Base-by-base conservation (phyloP, 495 filamentous ascomycete species). In the Podospora comata region DNA sequence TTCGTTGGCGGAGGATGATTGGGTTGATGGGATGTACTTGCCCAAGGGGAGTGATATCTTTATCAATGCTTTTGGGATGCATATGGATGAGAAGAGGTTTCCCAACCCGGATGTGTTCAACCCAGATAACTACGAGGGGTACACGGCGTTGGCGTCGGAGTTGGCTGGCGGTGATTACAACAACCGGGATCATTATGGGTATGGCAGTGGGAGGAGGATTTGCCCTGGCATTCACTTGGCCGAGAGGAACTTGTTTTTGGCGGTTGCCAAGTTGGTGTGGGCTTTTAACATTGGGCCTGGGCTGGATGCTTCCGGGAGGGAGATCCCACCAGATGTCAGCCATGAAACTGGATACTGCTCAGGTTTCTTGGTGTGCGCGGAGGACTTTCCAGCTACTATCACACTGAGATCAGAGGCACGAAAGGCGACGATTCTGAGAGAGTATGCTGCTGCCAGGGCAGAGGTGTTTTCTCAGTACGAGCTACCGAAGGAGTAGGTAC, bases 221-320 rank as follows among this genome's bases (percentile, higher is more conserved):
- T 90, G 88, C 65, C 82, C 84, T 0, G 87, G 86, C 0, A 83
- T 85, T 5, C 77, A 85, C 60, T 71, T 89, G 0, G 87, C 87
- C 0, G 86, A 88, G 59, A 77, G 79, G 11, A 83, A 78, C 18
- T 60, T 89, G 11, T 88, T 79, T 67, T 15, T 86, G 0, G 78
- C 66, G 13, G 73, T 83, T 5, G 80, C 83, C 0, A 81, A 83
- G 66, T 68, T 86, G 4, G 68, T 90, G 18, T 85, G 86, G 71
- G 85, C 77, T 0, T 89, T 88, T 65, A 70, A 86, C 48, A 72
- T 85, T 67, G 65, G 19, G 20, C 63, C 68, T 4, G 72, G 68
- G 16, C 69, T 57, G 57, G 79, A 79, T 60, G 67, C 67, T n/a
- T 57, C 65, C 18, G 75, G 76, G 2, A 62, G 70, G 1, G 67